Percentiles rank a stretch among this genome's conserved stretches.
phyloP scores from a whole-genome alignment of 148 eudicot genomes.

The Rhododendron mucronatum region DNA sequence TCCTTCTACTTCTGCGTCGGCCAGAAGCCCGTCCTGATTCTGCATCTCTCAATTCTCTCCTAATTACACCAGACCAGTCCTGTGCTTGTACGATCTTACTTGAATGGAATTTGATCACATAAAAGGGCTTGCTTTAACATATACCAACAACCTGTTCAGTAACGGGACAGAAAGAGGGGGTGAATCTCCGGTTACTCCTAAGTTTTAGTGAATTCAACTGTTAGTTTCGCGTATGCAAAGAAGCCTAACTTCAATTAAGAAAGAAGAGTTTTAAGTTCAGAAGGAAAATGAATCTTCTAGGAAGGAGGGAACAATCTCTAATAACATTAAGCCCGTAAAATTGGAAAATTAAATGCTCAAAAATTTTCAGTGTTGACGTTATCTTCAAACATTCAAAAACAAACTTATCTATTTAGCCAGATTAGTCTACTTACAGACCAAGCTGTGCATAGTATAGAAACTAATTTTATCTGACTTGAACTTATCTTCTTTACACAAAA shows the following conservation, averaged over 20 bases:
- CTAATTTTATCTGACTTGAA: background rate
- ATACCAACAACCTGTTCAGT: background rate
- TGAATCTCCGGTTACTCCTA: background rate
- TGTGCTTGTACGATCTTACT: background rate
- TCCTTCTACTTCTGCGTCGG: conserved; percentile 24
- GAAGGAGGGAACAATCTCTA: background rate
- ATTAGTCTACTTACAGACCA: background rate
- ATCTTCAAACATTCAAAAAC: conserved; percentile 1
- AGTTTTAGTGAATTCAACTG: background rate
- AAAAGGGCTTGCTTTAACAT: background rate
- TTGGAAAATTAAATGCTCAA: background rate
- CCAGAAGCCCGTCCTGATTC: conserved; percentile 33
- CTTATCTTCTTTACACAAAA: background rate
- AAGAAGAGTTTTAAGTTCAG: background rate
- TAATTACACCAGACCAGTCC: background rate
- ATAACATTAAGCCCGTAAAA: background rate
- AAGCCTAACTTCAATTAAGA: background rate
- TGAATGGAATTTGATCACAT: background rate
- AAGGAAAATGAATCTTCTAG: background rate
- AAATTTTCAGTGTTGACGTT: background rate
- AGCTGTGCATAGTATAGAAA: background rate
- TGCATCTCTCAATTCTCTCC: conserved; percentile 24
- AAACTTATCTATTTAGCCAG: background rate
- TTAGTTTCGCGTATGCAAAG: background rate
- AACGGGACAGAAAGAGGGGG: background rate